phyloP scores from a whole-genome alignment of 140 eudicot species.

The Senecio squalidus region DNA sequence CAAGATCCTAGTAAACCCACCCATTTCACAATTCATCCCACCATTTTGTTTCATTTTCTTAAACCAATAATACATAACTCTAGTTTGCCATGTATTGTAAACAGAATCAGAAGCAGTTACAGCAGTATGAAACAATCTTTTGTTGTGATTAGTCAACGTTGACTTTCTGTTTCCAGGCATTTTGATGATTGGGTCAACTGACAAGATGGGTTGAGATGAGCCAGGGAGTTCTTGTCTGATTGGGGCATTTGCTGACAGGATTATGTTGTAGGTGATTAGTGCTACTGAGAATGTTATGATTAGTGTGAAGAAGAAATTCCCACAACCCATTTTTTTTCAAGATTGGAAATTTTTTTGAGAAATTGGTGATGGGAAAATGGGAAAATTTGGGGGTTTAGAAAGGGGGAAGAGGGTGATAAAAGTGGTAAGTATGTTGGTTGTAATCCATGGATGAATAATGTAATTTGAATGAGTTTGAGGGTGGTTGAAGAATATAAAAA shows the following conservation, averaged over 20 bases:
- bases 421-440: conserved; percentile 22
- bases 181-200: conserved; percentile 66
- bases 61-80: conserved; percentile 99
- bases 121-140: conserved; percentile 88
- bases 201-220: conserved; percentile 20
- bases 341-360: not conserved
- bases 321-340: conserved; percentile 53
- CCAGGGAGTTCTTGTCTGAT: conserved; percentile 78
- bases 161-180: conserved; percentile 51
- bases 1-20: conserved; percentile 95
- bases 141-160: conserved; percentile 22
- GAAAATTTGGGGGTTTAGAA: conserved; percentile 1
- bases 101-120: conserved; percentile 87
- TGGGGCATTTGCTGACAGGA: conserved; percentile 83
- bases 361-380: not conserved
- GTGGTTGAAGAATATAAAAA: conserved; percentile 36
- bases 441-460: conserved; percentile 17
- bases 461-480: not conserved
- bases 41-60: conserved; percentile 49
- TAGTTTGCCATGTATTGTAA: conserved; percentile 91
- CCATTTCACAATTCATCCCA: conserved; percentile 69
- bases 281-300: conserved; percentile 66
- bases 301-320: conserved; percentile 63
- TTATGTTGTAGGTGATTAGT: conserved; percentile 75
- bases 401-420: not conserved